Base-by-base conservation (phyloP, 2,329 filamentous ascomycete species). In the Thielaviopsis musarum region DNA sequence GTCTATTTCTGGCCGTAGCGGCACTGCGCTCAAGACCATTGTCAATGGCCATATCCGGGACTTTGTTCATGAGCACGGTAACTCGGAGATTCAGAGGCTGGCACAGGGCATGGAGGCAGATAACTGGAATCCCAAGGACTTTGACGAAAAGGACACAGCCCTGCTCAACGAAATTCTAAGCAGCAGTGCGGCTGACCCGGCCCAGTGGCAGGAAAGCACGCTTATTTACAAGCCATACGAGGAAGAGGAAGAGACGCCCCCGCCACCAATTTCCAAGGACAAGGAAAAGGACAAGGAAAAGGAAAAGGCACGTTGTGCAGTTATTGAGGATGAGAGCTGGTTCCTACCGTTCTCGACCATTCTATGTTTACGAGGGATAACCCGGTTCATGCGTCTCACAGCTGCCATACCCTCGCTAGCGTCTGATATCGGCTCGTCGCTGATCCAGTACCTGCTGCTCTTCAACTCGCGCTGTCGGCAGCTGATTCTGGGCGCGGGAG, bases 381-480 rank as follows among this genome's bases (percentile, higher is more conserved):
- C 88, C 61, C 81, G 84, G 17, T 95, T 95, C 70, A 77, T 95
- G 64, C 87, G 87, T 63, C 79, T 98, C 3, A 84, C 91, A 60
- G 79, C 87, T 5, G 85, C 84, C 34, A 91, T 97, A 60, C 91
- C 93, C 1, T 91, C 86, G 62, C 91, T 96, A 82, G 87, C 89
- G 1, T 77, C 84, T 1, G 90, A 96, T 61, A 84, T 96, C 58
- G 87, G 88, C 0, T 75, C 80, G 2, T 85, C 84, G 0, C 79
- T 98, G 12, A 76, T 96, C 51, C 85, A 93, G 22, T 95, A 94
- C 67, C 77, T 97, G 15, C 88, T 93, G 64, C 78, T 95, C 3
- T 98, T 97, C 77, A 96, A 98, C 70, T 96, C 90, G 2, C 85
- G 93, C 21, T 91, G 91, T 61, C 94, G 87, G n/a, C 93, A 98